A percentile compares a stretch with the other conserved stretches of the same genome.
Conservation (phyloP, 2,329 filamentous ascomycete genomes). For the Tolypocladium nubicola region DNA sequence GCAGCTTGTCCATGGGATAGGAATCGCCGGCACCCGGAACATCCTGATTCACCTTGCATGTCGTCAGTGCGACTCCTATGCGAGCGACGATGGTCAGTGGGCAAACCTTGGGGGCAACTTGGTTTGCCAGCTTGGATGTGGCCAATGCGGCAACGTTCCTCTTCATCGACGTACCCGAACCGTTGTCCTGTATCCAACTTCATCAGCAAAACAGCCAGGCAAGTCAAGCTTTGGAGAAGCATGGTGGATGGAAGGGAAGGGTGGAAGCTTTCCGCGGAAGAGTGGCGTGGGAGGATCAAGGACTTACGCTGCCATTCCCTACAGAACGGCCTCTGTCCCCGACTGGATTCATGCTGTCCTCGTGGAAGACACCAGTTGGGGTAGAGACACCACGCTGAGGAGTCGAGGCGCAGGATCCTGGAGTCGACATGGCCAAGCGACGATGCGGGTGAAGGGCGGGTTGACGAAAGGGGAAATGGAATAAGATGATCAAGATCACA, state of each 20-base stretch:
- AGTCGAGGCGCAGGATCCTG: conserved; percentile 15
- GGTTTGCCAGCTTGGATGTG: conserved; percentile 45
- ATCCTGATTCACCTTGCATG: conserved; percentile 31
- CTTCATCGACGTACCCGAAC: conserved; percentile 17
- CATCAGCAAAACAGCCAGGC: not conserved
- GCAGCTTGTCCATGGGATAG: conserved; percentile 58
- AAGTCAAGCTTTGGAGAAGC: not conserved
- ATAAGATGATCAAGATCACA: conserved; percentile 17
- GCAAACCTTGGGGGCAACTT: conserved; percentile 40
- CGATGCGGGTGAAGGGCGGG: not conserved
- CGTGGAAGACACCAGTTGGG: conserved; percentile 8
- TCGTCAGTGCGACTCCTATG: conserved; percentile 2
- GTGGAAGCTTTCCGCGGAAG: not conserved
- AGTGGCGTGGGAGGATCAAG: not conserved
- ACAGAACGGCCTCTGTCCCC: conserved; percentile 7
- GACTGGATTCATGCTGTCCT: conserved; percentile 9
- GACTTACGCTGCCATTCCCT: conserved; percentile 9
- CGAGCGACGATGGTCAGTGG: not conserved
- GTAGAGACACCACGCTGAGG: conserved; percentile 12
- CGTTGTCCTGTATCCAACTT: conserved; percentile 9
- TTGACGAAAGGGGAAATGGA: conserved; percentile 1
- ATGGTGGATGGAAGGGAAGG: not conserved
- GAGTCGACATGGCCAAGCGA: conserved; percentile 17
- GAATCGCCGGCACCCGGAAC: conserved; percentile 22
- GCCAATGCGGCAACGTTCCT: conserved; percentile 36